These are phyloP conservation scores for Ruellia speciosa DNA, from an alignment of 305 asterid genomes.

Conservation along the genomic window DNA sequence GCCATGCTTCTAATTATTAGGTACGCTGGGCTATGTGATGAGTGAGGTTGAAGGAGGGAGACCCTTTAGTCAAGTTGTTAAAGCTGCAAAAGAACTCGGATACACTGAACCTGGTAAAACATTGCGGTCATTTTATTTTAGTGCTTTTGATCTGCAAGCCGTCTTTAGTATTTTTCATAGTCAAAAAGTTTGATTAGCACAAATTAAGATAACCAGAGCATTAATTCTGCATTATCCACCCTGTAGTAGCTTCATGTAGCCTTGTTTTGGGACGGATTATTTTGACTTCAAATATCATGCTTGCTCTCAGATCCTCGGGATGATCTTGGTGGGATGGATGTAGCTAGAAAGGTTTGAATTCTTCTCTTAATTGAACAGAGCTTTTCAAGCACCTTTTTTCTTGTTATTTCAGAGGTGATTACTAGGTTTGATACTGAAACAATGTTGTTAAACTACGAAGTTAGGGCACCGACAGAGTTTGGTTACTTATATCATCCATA, in stretches of 20 bases:
- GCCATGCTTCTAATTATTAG: slow-evolving; percentile 32
- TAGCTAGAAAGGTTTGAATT: slow-evolving; percentile 77
- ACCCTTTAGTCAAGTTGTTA: slow-evolving; percentile 81
- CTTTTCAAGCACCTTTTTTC: background rate
- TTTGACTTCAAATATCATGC: slow-evolving; percentile 23
- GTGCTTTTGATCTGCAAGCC: slow-evolving; percentile 1
- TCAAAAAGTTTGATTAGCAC: slow-evolving; percentile 5
- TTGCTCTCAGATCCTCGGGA: slow-evolving; percentile 80
- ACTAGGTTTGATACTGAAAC: background rate
- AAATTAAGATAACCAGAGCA: slow-evolving; percentile 3
- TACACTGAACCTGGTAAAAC: slow-evolving; percentile 87
- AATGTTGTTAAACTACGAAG: slow-evolving; percentile 14
- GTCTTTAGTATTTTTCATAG: slow-evolving; percentile 1
- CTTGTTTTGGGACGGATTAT: slow-evolving; percentile 6
- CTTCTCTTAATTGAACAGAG: slow-evolving; percentile 14
- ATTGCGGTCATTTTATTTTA: slow-evolving; percentile 8
- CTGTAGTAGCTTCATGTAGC: background rate
- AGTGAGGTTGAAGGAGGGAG: slow-evolving; percentile 81
- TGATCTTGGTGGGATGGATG: slow-evolving; percentile 95
- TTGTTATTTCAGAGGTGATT: background rate
- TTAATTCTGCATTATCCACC: background rate
- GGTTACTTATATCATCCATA: background rate
- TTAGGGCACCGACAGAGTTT: slow-evolving; percentile 11
- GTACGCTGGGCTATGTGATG: slow-evolving; percentile 96
- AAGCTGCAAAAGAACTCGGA: slow-evolving; percentile 78